Percentiles rank a stretch among this genome's conserved stretches.
Conservation (phyloP, 108 stramenopile species). For the Conticribra weissflogii region DNA sequence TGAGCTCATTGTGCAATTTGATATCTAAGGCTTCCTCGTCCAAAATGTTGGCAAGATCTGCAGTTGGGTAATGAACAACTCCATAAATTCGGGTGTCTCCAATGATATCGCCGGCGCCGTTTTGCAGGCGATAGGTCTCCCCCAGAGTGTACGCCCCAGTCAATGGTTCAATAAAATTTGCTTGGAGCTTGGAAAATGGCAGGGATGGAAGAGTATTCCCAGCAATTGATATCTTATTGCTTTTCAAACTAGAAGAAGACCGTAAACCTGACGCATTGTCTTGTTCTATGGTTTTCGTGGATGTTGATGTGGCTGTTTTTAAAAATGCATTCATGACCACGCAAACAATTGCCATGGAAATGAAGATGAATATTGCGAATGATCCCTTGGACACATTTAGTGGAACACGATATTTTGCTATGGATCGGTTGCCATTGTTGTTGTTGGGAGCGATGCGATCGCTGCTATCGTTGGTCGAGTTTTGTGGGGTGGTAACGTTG, state of each 20-base stretch:
- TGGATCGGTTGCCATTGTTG: background rate
- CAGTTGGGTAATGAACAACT: constrained; percentile 23
- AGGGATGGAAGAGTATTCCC: background rate
- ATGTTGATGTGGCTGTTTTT: background rate
- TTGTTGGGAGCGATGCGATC: too few species aligned
- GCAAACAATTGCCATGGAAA: background rate
- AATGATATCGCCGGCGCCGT: background rate
- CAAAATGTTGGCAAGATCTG: constrained; percentile 22
- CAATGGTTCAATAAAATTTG: constrained; percentile 2
- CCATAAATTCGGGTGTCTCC: constrained; percentile 6
- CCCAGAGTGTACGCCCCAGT: constrained; percentile 26
- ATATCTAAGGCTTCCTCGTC: constrained; percentile 33
- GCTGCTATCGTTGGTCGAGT: too few species aligned
- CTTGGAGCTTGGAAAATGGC: constrained; percentile 6
- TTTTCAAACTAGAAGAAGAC: too few species aligned
- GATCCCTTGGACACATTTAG: background rate
- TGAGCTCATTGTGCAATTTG: too few species aligned
- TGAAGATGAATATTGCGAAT: background rate
- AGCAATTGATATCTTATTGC: background rate
- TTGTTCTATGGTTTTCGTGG: background rate
- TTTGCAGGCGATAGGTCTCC: constrained; percentile 3
- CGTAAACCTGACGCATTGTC: background rate
- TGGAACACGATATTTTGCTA: background rate
- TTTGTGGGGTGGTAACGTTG: background rate
- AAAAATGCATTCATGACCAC: background rate